phyloP scores from a whole-genome alignment of 2,329 filamentous ascomycete species.

The Paraphoma sp. region DNA sequence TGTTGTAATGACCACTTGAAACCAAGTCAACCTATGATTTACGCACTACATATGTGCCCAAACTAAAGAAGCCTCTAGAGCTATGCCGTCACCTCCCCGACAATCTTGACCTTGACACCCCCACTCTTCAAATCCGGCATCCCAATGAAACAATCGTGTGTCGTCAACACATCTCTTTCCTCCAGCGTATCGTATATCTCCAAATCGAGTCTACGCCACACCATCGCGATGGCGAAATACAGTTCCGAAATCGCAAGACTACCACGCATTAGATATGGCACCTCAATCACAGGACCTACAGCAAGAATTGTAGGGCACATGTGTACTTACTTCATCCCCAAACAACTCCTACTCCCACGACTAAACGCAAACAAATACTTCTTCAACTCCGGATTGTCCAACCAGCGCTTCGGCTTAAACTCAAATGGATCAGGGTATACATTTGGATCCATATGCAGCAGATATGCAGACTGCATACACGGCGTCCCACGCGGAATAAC shows the following conservation, averaged over 20 bases:
- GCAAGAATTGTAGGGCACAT: background rate
- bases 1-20: no score
- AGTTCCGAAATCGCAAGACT: conserved; percentile 15
- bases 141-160: conserved; percentile 18
- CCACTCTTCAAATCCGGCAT: conserved; percentile 15
- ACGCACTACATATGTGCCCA: no score
- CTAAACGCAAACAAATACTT: conserved; percentile 15
- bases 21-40: no score
- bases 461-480: conserved; percentile 37
- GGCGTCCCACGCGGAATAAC: conserved; percentile 31
- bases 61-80: no score
- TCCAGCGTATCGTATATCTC: conserved; percentile 17
- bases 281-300: background rate
- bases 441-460: conserved; percentile 32
- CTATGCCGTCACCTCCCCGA: background rate
- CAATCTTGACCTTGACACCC: conserved; percentile 10
- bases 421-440: conserved; percentile 26
- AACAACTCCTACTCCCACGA: conserved; percentile 11
- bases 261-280: background rate
- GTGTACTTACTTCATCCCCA: conserved; percentile 16
- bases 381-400: conserved; percentile 13
- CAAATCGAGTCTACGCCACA: conserved; percentile 10
- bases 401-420: conserved; percentile 39
- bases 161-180: conserved; percentile 16
- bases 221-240: conserved; percentile 10